These are phyloP conservation scores for Paecilomyces dactylethromorphus DNA, from an alignment of 2,329 filamentous ascomycete species.

Conservation along the genomic window DNA sequence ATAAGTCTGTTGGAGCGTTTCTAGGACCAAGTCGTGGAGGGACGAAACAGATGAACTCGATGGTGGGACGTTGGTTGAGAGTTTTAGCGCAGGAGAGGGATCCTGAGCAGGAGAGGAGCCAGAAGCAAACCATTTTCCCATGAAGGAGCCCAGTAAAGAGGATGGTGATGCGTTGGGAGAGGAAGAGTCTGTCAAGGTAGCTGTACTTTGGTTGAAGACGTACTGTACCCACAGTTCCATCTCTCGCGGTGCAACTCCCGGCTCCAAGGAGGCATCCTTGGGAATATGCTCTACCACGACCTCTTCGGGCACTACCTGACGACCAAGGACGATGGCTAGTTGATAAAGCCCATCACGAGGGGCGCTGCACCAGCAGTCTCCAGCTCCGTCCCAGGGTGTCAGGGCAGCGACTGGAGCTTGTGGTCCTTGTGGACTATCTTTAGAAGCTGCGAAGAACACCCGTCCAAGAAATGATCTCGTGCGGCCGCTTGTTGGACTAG, in stretches of 20 bases:
- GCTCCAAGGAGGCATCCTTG: slow-evolving; percentile 54
- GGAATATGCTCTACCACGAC: slow-evolving; percentile 68
- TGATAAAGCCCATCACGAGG: slow-evolving; percentile 39
- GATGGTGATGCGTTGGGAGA: slow-evolving; percentile 1
- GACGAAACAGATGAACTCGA: slow-evolving; percentile 5
- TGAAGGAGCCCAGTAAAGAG: slow-evolving; percentile 1
- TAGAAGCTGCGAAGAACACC: slow-evolving; percentile 13
- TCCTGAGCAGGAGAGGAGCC: not conserved
- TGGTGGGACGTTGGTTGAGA: not conserved
- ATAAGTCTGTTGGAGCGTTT: slow-evolving; percentile 22
- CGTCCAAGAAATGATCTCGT: slow-evolving; percentile 3
- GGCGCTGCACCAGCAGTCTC: slow-evolving; percentile 80
- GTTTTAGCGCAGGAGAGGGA: not conserved
- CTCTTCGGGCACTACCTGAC: slow-evolving; percentile 58
- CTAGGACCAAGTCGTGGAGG: slow-evolving; percentile 25
- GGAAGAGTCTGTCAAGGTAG: slow-evolving; percentile 1
- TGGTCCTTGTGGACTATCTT: slow-evolving; percentile 14
- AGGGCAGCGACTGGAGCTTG: slow-evolving; percentile 53
- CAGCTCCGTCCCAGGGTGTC: slow-evolving; percentile 65
- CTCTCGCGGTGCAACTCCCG: slow-evolving; percentile 55
- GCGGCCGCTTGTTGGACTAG: slow-evolving; percentile 50
- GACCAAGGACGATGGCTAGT: slow-evolving; percentile 30
- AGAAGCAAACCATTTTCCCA: not conserved
- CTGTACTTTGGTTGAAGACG: slow-evolving; percentile 30
- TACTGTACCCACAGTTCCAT: slow-evolving; percentile 65